These are phyloP conservation scores for Lolium multiflorum DNA, from an alignment of 176 grass and related monocot genomes.

Conservation along the genomic window DNA sequence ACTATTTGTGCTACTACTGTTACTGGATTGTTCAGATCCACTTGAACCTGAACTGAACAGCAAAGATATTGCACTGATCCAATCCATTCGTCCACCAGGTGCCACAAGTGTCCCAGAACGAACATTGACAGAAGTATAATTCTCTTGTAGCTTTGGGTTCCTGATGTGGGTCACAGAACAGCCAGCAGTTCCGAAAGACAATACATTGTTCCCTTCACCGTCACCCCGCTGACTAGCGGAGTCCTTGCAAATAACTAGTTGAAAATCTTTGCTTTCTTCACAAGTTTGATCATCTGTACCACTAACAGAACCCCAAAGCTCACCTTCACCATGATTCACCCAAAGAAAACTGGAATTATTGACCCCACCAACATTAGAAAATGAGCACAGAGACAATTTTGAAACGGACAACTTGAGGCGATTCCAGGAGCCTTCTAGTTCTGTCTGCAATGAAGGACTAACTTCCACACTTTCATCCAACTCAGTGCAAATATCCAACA, in stretches of 20 bases:
- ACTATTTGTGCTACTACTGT: constrained; percentile 47
- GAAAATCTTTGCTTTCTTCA: constrained; percentile 67
- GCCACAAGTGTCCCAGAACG: constrained; percentile 78
- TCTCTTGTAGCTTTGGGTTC: constrained; percentile 73
- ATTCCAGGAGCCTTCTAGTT: constrained; percentile 84
- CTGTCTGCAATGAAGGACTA: constrained; percentile 78
- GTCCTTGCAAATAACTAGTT: constrained; percentile 74
- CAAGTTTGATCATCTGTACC: constrained; percentile 46
- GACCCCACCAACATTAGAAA: constrained; percentile 81
- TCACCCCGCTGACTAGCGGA: constrained; percentile 75
- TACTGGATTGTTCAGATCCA: constrained; percentile 49
- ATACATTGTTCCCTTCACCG: constrained; percentile 89
- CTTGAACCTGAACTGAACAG: constrained; percentile 68
- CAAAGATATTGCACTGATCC: constrained; percentile 71
- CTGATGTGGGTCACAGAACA: constrained; percentile 74
- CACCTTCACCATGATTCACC: constrained; percentile 83
- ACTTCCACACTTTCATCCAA: constrained; percentile 73
- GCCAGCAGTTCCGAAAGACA: constrained; percentile 74
- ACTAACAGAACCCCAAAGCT: constrained; percentile 75
- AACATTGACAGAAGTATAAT: constrained; percentile 76
- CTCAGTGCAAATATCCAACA: constrained; percentile 68
- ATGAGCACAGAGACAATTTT: constrained; percentile 71
- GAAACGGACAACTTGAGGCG: constrained; percentile 69
- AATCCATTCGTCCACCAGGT: constrained; percentile 97
- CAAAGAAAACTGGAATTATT: constrained; percentile 65